A percentile compares a stretch with the other conserved stretches of the same genome.
Conservation (phyloP, 257 asterid species). For the Henckelia pumila region DNA sequence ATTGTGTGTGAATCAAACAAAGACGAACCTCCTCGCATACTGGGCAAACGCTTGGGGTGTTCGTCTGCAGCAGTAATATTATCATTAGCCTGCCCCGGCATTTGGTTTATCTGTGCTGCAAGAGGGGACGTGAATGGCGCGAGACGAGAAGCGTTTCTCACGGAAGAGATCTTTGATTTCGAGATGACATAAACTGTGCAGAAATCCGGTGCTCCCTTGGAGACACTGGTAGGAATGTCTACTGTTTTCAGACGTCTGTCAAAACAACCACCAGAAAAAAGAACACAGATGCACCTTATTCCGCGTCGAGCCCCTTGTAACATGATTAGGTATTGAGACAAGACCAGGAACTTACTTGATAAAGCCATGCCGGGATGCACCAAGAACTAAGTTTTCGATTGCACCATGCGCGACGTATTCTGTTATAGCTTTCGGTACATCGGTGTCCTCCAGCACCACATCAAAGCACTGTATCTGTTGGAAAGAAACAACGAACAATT, state of each 20-base stretch:
- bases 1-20: neutral
- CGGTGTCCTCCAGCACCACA: conserved; percentile 54
- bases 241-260: conserved; percentile 59
- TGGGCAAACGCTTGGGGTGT: conserved; percentile 33
- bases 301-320: too few relatives aligned
- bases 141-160: conserved; percentile 62
- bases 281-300: too few relatives aligned
- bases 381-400: conserved; percentile 58
- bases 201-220: conserved; percentile 74
- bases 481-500: neutral
- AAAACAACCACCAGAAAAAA: too few relatives aligned
- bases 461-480: conserved; percentile 51
- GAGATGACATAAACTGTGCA: conserved; percentile 79
- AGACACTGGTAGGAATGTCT: conserved; percentile 52
- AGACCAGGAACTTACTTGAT: conserved; percentile 37
- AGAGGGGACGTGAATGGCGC: conserved; percentile 71
- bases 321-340: neutral
- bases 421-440: conserved; percentile 41
- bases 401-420: conserved; percentile 60
- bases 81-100: conserved; percentile 31
- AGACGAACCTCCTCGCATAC: conserved; percentile 35
- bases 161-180: conserved; percentile 68
- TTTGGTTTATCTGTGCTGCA: conserved; percentile 34
- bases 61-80: conserved; percentile 27
- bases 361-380: conserved; percentile 61